Conservation (phyloP, 257 asterid species). For the Coffea eugenioides region DNA sequence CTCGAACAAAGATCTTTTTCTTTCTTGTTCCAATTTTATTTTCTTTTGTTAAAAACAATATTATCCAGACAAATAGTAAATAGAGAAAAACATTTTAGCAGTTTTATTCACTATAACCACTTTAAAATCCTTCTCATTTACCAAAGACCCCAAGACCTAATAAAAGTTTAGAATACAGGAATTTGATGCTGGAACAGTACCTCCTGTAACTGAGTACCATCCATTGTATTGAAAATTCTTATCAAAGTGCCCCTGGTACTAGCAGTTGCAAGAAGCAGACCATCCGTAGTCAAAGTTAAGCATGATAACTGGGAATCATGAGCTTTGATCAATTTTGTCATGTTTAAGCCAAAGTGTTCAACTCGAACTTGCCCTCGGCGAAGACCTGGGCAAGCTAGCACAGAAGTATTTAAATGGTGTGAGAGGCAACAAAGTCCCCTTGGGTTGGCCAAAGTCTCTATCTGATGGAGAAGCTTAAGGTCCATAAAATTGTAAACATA, state of each 20-base stretch:
- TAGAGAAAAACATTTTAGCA: neutral
- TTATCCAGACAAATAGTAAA: neutral
- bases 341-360: slow-evolving; percentile 84
- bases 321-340: slow-evolving; percentile 72
- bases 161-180: neutral
- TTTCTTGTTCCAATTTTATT: neutral
- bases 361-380: slow-evolving; percentile 85
- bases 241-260: slow-evolving; percentile 85
- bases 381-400: slow-evolving; percentile 83
- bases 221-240: slow-evolving; percentile 94
- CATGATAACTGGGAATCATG: slow-evolving; percentile 88
- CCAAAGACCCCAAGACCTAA: slow-evolving; percentile 1
- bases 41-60: neutral
- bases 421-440: slow-evolving; percentile 93
- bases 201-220: slow-evolving; percentile 93
- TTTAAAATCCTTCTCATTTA: neutral
- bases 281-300: slow-evolving; percentile 79
- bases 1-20: neutral
- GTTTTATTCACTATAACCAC: neutral
- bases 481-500: slow-evolving; percentile 82
- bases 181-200: slow-evolving; percentile 33
- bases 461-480: slow-evolving; percentile 89
- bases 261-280: slow-evolving; percentile 95
- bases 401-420: slow-evolving; percentile 70
- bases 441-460: slow-evolving; percentile 78